Percentiles rank a stretch among this genome's conserved stretches.
phyloP scores from a whole-genome alignment of 805 yeast species.

The Dipodascus geniculatus region DNA sequence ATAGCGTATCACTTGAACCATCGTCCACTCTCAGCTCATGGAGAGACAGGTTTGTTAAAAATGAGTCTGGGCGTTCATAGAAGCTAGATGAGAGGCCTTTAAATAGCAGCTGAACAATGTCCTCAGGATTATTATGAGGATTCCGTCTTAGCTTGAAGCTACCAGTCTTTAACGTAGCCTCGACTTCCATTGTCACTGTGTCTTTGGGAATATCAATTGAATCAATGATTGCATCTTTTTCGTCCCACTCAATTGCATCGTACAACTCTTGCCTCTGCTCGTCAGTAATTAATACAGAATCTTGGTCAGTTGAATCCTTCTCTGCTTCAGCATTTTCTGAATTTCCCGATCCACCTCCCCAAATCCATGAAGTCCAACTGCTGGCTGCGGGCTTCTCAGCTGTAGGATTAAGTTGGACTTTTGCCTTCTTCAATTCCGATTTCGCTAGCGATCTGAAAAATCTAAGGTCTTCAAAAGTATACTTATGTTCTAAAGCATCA shows the following conservation, averaged over 20 bases:
- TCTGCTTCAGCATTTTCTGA: constrained; percentile 6
- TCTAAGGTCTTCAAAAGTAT: constrained; percentile 68
- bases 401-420: constrained; percentile 11
- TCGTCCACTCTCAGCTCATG: constrained; percentile 81
- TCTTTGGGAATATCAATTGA: constrained; percentile 55
- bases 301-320: constrained; percentile 17
- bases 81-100: constrained; percentile 71
- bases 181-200: constrained; percentile 51
- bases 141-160: constrained; percentile 48
- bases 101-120: constrained; percentile 67
- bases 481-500: constrained; percentile 41
- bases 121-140: constrained; percentile 28
- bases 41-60: constrained; percentile 56
- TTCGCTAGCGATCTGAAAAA: constrained; percentile 77
- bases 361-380: constrained; percentile 17
- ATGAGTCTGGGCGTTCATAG: constrained; percentile 70
- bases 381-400: constrained; percentile 7
- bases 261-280: constrained; percentile 84
- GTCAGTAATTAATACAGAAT: constrained; percentile 51
- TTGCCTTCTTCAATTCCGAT: constrained; percentile 41
- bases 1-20: constrained; percentile 67
- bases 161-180: constrained; percentile 63
- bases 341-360: constrained; percentile 10
- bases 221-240: constrained; percentile 34
- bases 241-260: constrained; percentile 89